These are phyloP conservation scores for Alternaria conjuncta DNA, from an alignment of 2,329 filamentous ascomycete genomes.

Conservation along the genomic window DNA sequence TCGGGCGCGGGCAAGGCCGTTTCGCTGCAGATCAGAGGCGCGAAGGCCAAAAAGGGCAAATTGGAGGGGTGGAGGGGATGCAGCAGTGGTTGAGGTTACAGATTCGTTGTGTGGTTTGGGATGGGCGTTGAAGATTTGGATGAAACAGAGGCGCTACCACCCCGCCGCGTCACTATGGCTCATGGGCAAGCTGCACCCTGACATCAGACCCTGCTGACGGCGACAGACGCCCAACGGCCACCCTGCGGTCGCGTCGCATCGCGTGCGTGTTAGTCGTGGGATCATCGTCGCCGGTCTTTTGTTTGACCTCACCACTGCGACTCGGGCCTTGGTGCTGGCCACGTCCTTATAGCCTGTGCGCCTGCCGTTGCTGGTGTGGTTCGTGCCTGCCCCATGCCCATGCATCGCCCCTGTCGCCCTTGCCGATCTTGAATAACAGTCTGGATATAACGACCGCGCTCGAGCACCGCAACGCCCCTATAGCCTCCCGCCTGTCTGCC, in stretches of 20 bases:
- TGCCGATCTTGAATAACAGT: slow-evolving; percentile 9
- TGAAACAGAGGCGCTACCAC: slow-evolving; percentile 11
- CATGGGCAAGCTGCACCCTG: slow-evolving; percentile 7
- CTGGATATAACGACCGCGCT: slow-evolving; percentile 1
- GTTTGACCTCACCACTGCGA: background rate
- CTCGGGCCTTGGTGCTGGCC: background rate
- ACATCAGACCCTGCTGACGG: slow-evolving; percentile 7
- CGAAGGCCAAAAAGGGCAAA: background rate
- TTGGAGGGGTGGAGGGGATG: slow-evolving; percentile 10
- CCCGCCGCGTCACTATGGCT: slow-evolving; percentile 13
- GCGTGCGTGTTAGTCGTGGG: background rate
- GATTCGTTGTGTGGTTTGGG: slow-evolving; percentile 14
- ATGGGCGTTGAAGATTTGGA: slow-evolving; percentile 24
- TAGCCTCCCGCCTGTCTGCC: background rate
- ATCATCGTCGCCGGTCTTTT: background rate
- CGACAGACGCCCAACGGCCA: background rate
- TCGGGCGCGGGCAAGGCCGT: slow-evolving; percentile 3
- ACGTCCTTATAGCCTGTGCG: slow-evolving; percentile 4
- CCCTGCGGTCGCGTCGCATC: background rate
- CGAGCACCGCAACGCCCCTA: slow-evolving; percentile 5
- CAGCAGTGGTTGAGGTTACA: slow-evolving; percentile 4
- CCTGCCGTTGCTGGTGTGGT: background rate
- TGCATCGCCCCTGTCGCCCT: slow-evolving; percentile 33
- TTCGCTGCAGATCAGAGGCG: slow-evolving; percentile 10
- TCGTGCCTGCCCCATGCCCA: background rate